phyloP scores from a whole-genome alignment of 2,329 filamentous ascomycete species.

The Karstenula rhodostoma region DNA sequence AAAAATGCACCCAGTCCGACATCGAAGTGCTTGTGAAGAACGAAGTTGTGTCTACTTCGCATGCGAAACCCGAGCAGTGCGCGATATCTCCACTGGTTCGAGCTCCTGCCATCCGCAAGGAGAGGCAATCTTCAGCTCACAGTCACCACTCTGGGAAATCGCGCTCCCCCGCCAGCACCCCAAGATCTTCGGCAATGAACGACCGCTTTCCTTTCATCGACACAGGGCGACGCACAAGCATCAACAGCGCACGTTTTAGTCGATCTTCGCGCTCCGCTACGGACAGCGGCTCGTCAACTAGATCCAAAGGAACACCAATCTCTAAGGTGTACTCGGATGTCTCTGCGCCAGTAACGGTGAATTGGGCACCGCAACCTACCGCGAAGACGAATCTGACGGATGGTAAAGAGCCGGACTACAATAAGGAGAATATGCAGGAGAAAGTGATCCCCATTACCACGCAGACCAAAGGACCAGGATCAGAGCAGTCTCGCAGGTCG shows the following conservation, averaged over 20 bases:
- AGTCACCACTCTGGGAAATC: slow-evolving; percentile 21
- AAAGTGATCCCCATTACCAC: slow-evolving; percentile 28
- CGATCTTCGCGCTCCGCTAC: slow-evolving; percentile 24
- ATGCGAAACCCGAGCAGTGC: not conserved
- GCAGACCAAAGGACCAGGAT: slow-evolving; percentile 9
- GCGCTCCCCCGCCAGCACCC: slow-evolving; percentile 23
- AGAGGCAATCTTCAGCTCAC: slow-evolving; percentile 9
- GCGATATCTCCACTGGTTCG: not conserved
- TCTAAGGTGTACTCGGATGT: slow-evolving; percentile 32
- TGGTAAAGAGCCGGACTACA: slow-evolving; percentile 4
- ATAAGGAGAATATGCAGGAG: slow-evolving; percentile 31
- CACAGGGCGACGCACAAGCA: slow-evolving; percentile 41
- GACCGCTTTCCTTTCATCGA: slow-evolving; percentile 55
- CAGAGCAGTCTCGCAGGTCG: slow-evolving; percentile 3
- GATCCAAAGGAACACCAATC: slow-evolving; percentile 24
- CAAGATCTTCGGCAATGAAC: slow-evolving; percentile 52
- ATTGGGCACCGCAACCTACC: slow-evolving; percentile 17
- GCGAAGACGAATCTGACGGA: slow-evolving; percentile 18
- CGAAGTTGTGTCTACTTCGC: not conserved
- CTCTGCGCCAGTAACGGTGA: slow-evolving; percentile 20
- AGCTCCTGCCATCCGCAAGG: not conserved
- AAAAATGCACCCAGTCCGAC: not conserved
- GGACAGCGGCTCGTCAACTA: slow-evolving; percentile 24
- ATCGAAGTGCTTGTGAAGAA: not conserved
- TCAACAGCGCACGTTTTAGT: slow-evolving; percentile 33